These are phyloP conservation scores for Monosporascus sp. DNA, from an alignment of 2,329 filamentous ascomycete genomes.

Conservation along the genomic window DNA sequence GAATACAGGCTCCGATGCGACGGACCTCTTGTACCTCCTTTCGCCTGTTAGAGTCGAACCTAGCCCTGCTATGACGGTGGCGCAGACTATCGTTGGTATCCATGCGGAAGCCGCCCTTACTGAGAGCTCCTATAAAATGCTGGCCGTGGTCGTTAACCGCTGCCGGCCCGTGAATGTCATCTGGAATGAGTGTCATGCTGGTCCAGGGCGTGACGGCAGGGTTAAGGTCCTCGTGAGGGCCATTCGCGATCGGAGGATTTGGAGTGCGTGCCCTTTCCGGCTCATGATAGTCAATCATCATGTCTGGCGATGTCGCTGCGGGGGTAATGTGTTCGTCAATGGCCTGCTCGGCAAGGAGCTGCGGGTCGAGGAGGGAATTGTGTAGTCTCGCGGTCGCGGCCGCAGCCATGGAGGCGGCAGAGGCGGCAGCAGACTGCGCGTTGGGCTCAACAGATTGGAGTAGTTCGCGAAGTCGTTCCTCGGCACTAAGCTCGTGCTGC, in stretches of 20 bases:
- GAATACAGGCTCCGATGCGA: slow-evolving; percentile 60
- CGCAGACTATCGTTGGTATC: slow-evolving; percentile 38
- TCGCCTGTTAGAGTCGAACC: slow-evolving; percentile 53
- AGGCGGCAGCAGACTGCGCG: slow-evolving; percentile 32
- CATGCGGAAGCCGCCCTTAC: slow-evolving; percentile 49
- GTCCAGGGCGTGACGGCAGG: slow-evolving; percentile 21
- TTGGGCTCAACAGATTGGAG: slow-evolving; percentile 30
- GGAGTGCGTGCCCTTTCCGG: slow-evolving; percentile 12
- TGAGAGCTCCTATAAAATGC: slow-evolving; percentile 22
- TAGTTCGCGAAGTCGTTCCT: slow-evolving; percentile 47
- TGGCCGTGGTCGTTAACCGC: slow-evolving; percentile 26
- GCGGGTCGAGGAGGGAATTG: slow-evolving; percentile 49
- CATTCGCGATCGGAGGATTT: not conserved
- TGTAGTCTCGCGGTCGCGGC: slow-evolving; percentile 53
- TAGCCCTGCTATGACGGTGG: slow-evolving; percentile 49
- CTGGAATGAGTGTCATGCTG: slow-evolving; percentile 26
- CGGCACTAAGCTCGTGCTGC: slow-evolving; percentile 35
- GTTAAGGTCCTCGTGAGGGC: not conserved
- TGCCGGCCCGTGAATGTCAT: slow-evolving; percentile 25
- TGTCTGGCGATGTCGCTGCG: slow-evolving; percentile 14
- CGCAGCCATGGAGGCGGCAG: slow-evolving; percentile 51
- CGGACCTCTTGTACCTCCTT: slow-evolving; percentile 62
- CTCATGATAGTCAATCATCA: slow-evolving; percentile 24
- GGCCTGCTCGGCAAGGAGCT: slow-evolving; percentile 27
- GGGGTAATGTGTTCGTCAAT: slow-evolving; percentile 14